phyloP scores from a whole-genome alignment of 2,329 filamentous ascomycete species.

The Colletotrichum sp. region DNA sequence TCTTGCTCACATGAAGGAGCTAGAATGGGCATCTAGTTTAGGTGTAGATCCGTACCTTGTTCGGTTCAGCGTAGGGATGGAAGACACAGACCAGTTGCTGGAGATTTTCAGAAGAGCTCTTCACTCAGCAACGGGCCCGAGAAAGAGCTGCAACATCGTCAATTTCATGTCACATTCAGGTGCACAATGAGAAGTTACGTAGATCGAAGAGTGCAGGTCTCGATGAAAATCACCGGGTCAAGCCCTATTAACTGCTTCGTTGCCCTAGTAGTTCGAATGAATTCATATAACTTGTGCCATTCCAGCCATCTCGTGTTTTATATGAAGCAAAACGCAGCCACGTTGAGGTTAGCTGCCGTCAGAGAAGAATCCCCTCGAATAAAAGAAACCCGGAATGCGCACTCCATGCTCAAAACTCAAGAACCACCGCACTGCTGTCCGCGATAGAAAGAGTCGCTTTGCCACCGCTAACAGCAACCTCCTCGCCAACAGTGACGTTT shows the following conservation, averaged over 20 bases:
- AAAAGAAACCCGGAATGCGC: no score
- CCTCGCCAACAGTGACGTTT: no score
- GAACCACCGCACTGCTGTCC: no score
- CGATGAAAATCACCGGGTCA: no score
- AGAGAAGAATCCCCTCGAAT: no score
- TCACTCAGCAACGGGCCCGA: fast-evolving
- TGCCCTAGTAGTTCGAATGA: no score
- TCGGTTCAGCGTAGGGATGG: slow-evolving; percentile 87
- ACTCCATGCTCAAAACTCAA: no score
- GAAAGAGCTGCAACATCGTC: fast-evolving
- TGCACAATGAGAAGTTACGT: fast-evolving
- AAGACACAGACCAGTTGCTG: slow-evolving; percentile 71
- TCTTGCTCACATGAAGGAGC: slow-evolving; percentile 86
- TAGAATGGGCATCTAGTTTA: slow-evolving; percentile 84
- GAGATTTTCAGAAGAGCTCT: background rate
- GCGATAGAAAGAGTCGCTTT: no score
- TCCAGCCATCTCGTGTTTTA: fast-evolving
- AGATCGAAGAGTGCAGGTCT: fast-evolving
- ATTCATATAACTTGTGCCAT: fast-evolving
- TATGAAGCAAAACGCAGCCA: no score
- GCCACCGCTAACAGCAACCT: no score
- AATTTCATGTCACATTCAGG: background rate
- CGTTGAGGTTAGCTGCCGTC: background rate
- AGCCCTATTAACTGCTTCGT: no score
- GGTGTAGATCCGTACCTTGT: slow-evolving; percentile 83